Percentiles rank a stretch among this genome's conserved stretches.
These are phyloP conservation scores for Russula brevipes DNA, from an alignment of 768 basidiomycete genomes.

Conservation along the genomic window DNA sequence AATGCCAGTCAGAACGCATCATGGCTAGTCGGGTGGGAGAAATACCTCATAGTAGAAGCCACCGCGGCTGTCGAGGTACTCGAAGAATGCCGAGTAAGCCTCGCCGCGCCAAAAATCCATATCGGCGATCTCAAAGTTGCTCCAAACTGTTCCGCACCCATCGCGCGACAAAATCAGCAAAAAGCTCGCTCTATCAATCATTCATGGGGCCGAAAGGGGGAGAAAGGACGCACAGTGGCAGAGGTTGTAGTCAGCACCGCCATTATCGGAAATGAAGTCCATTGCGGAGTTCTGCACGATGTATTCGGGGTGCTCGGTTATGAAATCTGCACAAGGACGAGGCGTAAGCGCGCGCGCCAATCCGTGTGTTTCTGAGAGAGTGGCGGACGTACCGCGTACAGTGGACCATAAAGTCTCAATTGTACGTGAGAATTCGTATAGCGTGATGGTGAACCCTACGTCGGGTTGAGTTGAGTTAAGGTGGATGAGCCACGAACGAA, in stretches of 20 bases:
- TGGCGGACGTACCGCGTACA: constrained; percentile 49
- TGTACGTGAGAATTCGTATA: constrained; percentile 74
- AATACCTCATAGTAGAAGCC: constrained; percentile 84
- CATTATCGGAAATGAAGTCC: constrained; percentile 67
- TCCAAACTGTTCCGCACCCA: constrained; percentile 64
- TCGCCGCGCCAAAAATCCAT: constrained; percentile 82
- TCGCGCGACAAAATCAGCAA: too few relatives aligned
- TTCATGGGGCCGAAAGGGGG: too few relatives aligned
- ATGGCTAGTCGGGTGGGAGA: constrained; percentile 30
- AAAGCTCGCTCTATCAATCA: too few relatives aligned
- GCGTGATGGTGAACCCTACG: constrained; percentile 70
- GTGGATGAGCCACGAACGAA: neutral
- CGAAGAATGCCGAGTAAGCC: constrained; percentile 78
- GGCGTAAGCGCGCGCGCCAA: constrained; percentile 21
- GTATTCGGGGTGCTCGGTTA: constrained; percentile 54
- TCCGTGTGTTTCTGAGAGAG: neutral
- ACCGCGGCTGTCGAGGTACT: constrained; percentile 70
- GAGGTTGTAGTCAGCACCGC: constrained; percentile 65
- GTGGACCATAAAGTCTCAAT: constrained; percentile 76
- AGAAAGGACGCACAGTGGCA: constrained; percentile 57
- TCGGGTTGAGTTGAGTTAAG: neutral
- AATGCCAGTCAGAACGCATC: too few relatives aligned
- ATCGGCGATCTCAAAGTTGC: constrained; percentile 87
- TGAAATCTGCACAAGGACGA: constrained; percentile 49
- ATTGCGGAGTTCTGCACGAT: constrained; percentile 62